Base-by-base conservation (phyloP, 2,329 filamentous ascomycete genomes). In the Lecanicillium sp. region DNA sequence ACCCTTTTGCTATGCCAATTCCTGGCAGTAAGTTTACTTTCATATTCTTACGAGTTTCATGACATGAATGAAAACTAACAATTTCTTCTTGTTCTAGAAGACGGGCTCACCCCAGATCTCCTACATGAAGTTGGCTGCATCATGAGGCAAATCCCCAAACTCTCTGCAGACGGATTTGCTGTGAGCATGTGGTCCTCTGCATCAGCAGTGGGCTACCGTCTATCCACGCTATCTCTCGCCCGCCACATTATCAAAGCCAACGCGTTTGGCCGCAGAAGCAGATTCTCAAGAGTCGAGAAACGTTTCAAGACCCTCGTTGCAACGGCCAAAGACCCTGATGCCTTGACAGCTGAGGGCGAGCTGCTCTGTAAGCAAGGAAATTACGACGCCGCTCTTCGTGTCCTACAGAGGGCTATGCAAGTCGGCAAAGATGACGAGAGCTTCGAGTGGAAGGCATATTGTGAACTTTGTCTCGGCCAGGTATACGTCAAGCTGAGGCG, bases 341-440 rank as follows among this genome's bases (percentile, higher is more conserved):
- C 59, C 22, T 47, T 64, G 16, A 53, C 56, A 4, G 47, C 53
- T 8, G 52, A 63, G 30, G 63, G 56, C 13, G 51, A 56, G 37
- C 18, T 48, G 18, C 51, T 58, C 11, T 50, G 48, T 34, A 33
- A 35, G 18, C 43, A 48, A 29, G 51, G 49, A 5, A 51, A 47
- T 25, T 52, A 50, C 37, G 40, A 42, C 2, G 48, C 45, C 8
- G 52, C 56, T 4, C 43, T 42, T 17, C 37, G 35, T 13, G 32
- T 45, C 4, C 39, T 58, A 9, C 41, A 48, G 25, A 45, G 46
- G 19, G 58, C 58, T 4, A 48, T 60, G 11, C 37, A 30, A 4
- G 25, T 48, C 2, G 40, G 40, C 22, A 25, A 25, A 11, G 22
- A 25, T 2, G 32, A 33, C 14, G 18, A 37, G 2, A 30, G 40